Evolutionary conservation across 768 basidiomycete genomes (phyloP), one percentile per base, ranked within the genome.

Genomic region (Tremella fuciformis): DNA sequence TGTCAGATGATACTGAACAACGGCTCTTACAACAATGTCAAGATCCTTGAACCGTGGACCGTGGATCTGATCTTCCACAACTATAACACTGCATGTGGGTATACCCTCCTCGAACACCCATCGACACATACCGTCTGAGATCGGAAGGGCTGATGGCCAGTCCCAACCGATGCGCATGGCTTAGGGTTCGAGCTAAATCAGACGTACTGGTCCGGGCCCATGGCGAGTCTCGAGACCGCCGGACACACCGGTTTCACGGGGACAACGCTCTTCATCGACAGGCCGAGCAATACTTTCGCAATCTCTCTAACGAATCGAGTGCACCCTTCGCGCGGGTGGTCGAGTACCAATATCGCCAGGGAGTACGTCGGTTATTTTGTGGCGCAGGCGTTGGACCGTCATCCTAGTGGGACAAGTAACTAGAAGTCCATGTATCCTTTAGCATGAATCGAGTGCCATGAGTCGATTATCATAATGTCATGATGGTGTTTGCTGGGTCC

Each of bases 1-100:
- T 57, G 55, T 24, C 55, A 57, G 29, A 57, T 49, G 55, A 57
- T 57, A 13, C 48, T 57, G 8, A 57, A 57, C 48, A 57, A 57
- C 15, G 55, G 55, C 8, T 26, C 55, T 11, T 57, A 57, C 47
- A 19, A 48, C 21, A 47, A 47, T 34, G 55, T 57, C 22, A 57
- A 57, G 44, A 50, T 57, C 22, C 29, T 57, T 16, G 55, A 57
- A 22, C 55, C 55, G 21, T 57, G 55, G 55, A 49, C 55, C 9
- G 44, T 57, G 13, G 55, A 57, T 49, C 29, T 49, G 8, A 57
- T 57, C 55, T 57, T 57, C 21, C 44, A 48, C 16, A 57, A 57
- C 38, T 57, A 29, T 37, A 57, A 57, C 26, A 50, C 55, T n/a
- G 26, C 37, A 7, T 57, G 55, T 57, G 49, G 1, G 55, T 37